These are phyloP conservation scores for Gossypium herbaceum DNA, from an alignment of 345 rosid genomes.

Conservation along the genomic window DNA sequence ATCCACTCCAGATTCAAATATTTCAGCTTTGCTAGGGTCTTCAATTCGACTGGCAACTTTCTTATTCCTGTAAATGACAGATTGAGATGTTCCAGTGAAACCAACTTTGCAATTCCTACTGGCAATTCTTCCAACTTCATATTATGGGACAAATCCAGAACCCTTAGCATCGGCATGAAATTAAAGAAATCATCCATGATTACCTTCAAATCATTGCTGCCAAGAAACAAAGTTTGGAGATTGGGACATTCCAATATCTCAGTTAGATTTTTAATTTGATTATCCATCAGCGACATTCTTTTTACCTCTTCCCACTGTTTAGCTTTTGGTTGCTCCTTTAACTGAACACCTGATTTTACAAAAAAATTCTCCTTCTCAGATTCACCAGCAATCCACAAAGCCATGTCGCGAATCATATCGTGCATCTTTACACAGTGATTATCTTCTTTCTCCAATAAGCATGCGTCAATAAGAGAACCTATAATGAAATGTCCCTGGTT, in stretches of 20 bases:
- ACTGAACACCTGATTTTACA: conserved; percentile 13
- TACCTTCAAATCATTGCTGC: not conserved
- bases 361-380: not conserved
- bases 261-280: not conserved
- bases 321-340: conserved; percentile 15
- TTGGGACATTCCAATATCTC: not conserved
- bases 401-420: no score
- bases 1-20: not conserved
- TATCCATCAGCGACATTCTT: conserved; percentile 21
- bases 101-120: not conserved
- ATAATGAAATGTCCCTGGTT: no score
- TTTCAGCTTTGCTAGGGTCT: not conserved
- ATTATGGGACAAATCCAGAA: not conserved
- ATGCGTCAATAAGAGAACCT: conserved; percentile 15
- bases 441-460: conserved; percentile 20
- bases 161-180: not conserved
- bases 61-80: not conserved
- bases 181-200: not conserved
- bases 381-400: conserved; percentile 19
- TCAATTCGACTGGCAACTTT: not conserved
- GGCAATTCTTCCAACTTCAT: not conserved
- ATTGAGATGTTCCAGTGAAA: not conserved
- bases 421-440: not conserved
- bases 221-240: not conserved
- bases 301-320: conserved; percentile 12